Evolutionary conservation across 768 basidiomycete species (phyloP), one percentile per base, ranked within the genome.

Genomic region (Suillus hirtellus): DNA sequence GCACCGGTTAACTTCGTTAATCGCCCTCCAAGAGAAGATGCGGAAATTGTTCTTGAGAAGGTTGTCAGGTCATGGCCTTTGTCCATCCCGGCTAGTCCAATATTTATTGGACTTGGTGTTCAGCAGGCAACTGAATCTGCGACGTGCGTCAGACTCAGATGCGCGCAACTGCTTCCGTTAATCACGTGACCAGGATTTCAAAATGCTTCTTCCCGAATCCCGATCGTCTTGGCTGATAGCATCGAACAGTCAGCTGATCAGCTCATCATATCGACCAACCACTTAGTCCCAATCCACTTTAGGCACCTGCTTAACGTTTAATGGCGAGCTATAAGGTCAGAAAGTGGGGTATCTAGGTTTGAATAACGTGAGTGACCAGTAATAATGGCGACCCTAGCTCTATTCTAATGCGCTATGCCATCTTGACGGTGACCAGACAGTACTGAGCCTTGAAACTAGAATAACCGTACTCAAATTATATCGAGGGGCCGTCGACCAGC

Each of bases 1-100:
- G 86, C 81, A n/a, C 82, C 72, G 0, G 85, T 80, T 37, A 89
- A 71, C 69, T 82, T 84, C n/a, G 86, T 84, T 21, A 93, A 77
- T 43, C 80, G 80, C 27, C 86, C 86, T 69, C 80, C 86, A 49
- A 93, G 78, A 10, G 86, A 85, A 27, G 81, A 78, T 3, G 89
- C 83, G 5, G 90, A 91, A 35, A 89, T 62, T 15, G 79, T 78
- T 66, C 87, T 80, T 11, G 83, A 79, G 34, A 82, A 76, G 46
- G 77, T 72, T 10, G 73, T 65, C 47, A 79, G 63, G 27, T 71
- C 66, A 31, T 71, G 72, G 42, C 69, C 65, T 63, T 72, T 65
- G 52, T 79, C 79, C 79, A 80, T 77, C 21, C 52, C 34, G 2
- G 34, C 31, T 53, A 34, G 52, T 35, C 31, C 34, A 53, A 12